These are phyloP conservation scores for Debaryomyces fabryi DNA, from an alignment of 1,139 yeast species.

Conservation along the genomic window DNA sequence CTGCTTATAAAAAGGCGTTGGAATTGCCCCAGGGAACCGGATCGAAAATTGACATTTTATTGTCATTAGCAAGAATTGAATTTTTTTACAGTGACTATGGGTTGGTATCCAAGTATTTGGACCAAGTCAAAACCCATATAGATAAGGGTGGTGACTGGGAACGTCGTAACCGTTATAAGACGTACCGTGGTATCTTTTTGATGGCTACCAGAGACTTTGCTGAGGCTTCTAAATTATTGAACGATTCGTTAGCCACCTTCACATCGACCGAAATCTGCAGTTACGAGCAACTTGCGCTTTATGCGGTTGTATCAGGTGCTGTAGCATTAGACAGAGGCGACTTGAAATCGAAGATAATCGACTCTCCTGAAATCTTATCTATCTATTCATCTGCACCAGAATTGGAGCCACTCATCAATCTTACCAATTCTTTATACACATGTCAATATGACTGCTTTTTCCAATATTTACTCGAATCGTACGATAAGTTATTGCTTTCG, in stretches of 20 bases:
- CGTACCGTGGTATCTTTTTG: constrained; percentile 82
- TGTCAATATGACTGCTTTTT: constrained; percentile 86
- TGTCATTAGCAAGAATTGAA: constrained; percentile 83
- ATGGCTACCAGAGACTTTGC: constrained; percentile 84
- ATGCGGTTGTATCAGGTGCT: constrained; percentile 85
- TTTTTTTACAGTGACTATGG: constrained; percentile 81
- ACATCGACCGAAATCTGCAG: constrained; percentile 92
- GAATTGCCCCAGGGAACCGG: constrained; percentile 87
- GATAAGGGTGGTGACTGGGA: constrained; percentile 99
- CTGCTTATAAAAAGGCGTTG: constrained; percentile 71
- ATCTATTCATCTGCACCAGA: constrained; percentile 71
- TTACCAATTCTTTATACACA: constrained; percentile 85
- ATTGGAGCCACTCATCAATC: constrained; percentile 78
- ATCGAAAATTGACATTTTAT: constrained; percentile 79
- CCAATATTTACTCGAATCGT: constrained; percentile 75
- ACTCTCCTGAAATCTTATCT: constrained; percentile 90
- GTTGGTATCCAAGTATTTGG: constrained; percentile 72
- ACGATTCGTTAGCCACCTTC: constrained; percentile 92
- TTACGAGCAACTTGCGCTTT: constrained; percentile 87
- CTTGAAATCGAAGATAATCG: constrained; percentile 80
- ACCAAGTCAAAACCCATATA: constrained; percentile 70
- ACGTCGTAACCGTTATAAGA: constrained; percentile 91
- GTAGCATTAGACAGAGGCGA: constrained; percentile 82
- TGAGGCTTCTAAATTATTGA: constrained; percentile 80
- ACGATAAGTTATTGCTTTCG: constrained; percentile 70